A percentile compares a stretch with the other conserved stretches of the same genome.
Conservation (phyloP, 805 yeast species). For the Hanseniaspora pseudoguilliermondii region DNA sequence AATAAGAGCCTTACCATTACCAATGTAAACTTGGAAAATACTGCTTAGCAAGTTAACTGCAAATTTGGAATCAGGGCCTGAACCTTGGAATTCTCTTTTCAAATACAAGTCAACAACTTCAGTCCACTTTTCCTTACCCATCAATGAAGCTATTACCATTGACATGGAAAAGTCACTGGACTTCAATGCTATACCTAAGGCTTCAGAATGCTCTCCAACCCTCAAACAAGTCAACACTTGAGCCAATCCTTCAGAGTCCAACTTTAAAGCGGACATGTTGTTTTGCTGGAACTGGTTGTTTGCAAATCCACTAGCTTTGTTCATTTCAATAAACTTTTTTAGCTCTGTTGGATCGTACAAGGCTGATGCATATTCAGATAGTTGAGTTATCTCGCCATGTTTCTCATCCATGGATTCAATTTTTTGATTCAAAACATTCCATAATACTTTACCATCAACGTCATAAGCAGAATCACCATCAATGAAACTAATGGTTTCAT, state of each 20-base stretch:
- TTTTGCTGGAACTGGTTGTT: slow-evolving; percentile 13
- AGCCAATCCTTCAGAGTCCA: slow-evolving; percentile 27
- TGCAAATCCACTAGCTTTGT: slow-evolving; percentile 14
- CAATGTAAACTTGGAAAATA: slow-evolving; percentile 51
- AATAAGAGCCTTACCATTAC: slow-evolving; percentile 44
- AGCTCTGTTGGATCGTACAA: slow-evolving; percentile 27
- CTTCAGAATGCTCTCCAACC: slow-evolving; percentile 53
- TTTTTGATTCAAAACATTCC: slow-evolving; percentile 21
- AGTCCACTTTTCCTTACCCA: slow-evolving; percentile 50
- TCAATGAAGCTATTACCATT: slow-evolving; percentile 51
- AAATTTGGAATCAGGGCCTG: slow-evolving; percentile 26
- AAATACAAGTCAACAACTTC: slow-evolving; percentile 47
- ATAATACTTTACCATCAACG: slow-evolving; percentile 18
- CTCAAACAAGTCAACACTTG: slow-evolving; percentile 33
- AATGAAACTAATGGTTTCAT: slow-evolving; percentile 25
- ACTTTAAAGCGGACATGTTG: slow-evolving; percentile 29
- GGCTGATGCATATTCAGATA: slow-evolving; percentile 23
- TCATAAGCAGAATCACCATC: slow-evolving; percentile 15
- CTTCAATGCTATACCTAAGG: slow-evolving; percentile 48
- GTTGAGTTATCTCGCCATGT: neutral
- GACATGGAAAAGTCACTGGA: slow-evolving; percentile 70
- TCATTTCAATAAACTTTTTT: slow-evolving; percentile 15
- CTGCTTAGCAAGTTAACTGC: slow-evolving; percentile 36
- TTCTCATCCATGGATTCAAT: slow-evolving; percentile 12
- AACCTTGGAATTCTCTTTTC: slow-evolving; percentile 32